phyloP scores from a whole-genome alignment of 345 rosid genomes.

The Toxicodendron radicans region DNA sequence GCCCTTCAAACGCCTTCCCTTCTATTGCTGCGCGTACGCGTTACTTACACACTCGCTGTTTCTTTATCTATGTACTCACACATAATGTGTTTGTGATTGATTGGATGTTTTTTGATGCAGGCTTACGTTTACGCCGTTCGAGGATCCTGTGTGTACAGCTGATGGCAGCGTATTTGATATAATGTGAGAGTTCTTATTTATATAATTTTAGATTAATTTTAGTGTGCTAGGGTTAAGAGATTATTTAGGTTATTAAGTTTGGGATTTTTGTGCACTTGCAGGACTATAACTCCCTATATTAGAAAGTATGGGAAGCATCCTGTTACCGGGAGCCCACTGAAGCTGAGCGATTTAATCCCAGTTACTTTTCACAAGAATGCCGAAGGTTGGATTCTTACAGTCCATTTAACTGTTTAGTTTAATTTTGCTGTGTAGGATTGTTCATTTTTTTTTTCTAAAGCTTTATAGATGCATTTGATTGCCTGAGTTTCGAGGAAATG shows the following conservation, averaged over 20 bases:
- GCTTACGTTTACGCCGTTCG: slow-evolving; percentile 86
- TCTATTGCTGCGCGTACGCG: slow-evolving; percentile 94
- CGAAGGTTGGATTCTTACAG: slow-evolving; percentile 48
- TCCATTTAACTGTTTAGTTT: background rate
- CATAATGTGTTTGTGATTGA: background rate
- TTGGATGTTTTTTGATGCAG: slow-evolving; percentile 43
- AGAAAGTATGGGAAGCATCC: slow-evolving; percentile 87
- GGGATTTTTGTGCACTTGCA: slow-evolving; percentile 30
- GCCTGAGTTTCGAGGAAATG: background rate
- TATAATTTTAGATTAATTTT: background rate
- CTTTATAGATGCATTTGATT: background rate
- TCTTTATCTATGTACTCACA: background rate
- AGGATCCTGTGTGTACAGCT: slow-evolving; percentile 66
- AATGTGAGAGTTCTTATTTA: slow-evolving; percentile 47
- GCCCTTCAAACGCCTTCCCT: slow-evolving; percentile 91
- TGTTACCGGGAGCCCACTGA: slow-evolving; percentile 70
- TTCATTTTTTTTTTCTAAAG: background rate
- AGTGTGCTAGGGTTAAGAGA: slow-evolving; percentile 2
- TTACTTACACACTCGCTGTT: background rate
- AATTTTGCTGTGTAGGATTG: background rate
- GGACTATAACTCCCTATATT: slow-evolving; percentile 78
- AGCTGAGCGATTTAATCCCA: slow-evolving; percentile 71
- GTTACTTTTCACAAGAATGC: slow-evolving; percentile 82
- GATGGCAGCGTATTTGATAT: slow-evolving; percentile 92
- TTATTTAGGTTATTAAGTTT: background rate